Conservation (phyloP, 371 early-diverging fungal genomes). For the Mucor irregularis region DNA sequence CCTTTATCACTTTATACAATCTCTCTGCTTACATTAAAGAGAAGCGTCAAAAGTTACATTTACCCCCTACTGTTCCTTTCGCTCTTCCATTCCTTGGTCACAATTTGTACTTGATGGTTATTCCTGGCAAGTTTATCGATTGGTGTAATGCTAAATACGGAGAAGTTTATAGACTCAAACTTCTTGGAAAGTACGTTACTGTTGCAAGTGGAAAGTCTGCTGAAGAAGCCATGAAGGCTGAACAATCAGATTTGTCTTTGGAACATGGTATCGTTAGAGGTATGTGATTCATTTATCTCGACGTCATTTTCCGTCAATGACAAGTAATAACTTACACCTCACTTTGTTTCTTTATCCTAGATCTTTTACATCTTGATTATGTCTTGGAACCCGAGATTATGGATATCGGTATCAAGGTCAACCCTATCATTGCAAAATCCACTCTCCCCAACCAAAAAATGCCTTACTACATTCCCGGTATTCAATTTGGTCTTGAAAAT, state of each 20-base stretch:
- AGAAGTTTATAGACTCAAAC: constrained; percentile 29
- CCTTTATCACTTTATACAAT: constrained; percentile 31
- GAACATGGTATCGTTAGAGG: constrained; percentile 34
- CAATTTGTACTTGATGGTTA: constrained; percentile 24
- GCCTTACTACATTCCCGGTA: constrained; percentile 15
- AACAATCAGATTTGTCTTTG: constrained; percentile 22
- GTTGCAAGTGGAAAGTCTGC: constrained; percentile 27
- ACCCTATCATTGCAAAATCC: constrained; percentile 27
- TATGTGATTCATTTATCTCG: too few relatives aligned
- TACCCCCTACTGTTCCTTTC: constrained; percentile 37
- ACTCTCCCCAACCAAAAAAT: constrained; percentile 22
- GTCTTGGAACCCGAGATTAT: constrained; percentile 21
- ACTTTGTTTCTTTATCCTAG: too few relatives aligned
- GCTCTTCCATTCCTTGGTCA: constrained; percentile 39
- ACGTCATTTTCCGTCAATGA: not conserved
- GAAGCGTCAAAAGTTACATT: constrained; percentile 21
- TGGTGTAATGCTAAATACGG: constrained; percentile 39
- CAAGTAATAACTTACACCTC: not conserved
- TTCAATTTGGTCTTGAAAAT: constrained; percentile 23
- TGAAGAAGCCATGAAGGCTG: constrained; percentile 36
- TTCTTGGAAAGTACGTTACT: constrained; percentile 25
- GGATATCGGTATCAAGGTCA: constrained; percentile 31
- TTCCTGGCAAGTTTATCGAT: constrained; percentile 29
- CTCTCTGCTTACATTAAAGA: constrained; percentile 21
- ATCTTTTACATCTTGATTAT: constrained; percentile 36